These are phyloP conservation scores for Ophiostoma pallidulum DNA, from an alignment of 2,329 filamentous ascomycete genomes.

Conservation along the genomic window DNA sequence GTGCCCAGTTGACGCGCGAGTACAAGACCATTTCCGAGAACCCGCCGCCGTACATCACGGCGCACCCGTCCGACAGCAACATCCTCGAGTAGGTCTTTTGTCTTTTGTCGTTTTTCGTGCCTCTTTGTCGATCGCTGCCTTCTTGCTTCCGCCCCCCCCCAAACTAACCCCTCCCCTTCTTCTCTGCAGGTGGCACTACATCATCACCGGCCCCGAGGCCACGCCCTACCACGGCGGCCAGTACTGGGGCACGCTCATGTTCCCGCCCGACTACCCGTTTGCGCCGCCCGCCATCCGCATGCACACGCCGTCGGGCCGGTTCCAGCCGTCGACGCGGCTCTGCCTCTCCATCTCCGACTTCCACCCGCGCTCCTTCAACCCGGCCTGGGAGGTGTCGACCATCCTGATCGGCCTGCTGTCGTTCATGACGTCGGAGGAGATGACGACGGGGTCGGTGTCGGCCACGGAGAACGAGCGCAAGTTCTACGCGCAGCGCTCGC, in stretches of 20 bases:
- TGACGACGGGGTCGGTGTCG: constrained; percentile 87
- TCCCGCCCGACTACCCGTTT: constrained; percentile 94
- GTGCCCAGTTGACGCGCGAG: constrained; percentile 50
- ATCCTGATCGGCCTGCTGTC: constrained; percentile 89
- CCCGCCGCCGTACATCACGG: constrained; percentile 79
- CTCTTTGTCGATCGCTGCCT: too few relatives aligned
- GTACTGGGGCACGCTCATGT: constrained; percentile 96
- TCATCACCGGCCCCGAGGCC: constrained; percentile 86
- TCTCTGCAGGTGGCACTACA: constrained; percentile 70
- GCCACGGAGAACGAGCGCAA: constrained; percentile 68
- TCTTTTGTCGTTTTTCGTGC: too few relatives aligned
- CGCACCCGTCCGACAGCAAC: constrained; percentile 82
- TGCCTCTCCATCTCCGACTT: constrained; percentile 97
- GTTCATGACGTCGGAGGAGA: constrained; percentile 98
- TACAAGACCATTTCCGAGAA: constrained; percentile 58
- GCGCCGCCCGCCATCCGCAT: constrained; percentile 95
- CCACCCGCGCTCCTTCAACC: constrained; percentile 96
- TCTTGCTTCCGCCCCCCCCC: too few relatives aligned
- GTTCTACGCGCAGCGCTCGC: constrained; percentile 63
- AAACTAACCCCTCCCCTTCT: too few relatives aligned
- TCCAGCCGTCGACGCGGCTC: constrained; percentile 82
- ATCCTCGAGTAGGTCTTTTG: constrained; percentile 84
- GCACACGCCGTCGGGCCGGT: constrained; percentile 94
- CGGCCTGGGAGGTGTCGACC: constrained; percentile 94
- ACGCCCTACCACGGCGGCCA: constrained; percentile 93